Base-by-base conservation (phyloP, 23 red algal species). In the Gracilaria domingensis region DNA sequence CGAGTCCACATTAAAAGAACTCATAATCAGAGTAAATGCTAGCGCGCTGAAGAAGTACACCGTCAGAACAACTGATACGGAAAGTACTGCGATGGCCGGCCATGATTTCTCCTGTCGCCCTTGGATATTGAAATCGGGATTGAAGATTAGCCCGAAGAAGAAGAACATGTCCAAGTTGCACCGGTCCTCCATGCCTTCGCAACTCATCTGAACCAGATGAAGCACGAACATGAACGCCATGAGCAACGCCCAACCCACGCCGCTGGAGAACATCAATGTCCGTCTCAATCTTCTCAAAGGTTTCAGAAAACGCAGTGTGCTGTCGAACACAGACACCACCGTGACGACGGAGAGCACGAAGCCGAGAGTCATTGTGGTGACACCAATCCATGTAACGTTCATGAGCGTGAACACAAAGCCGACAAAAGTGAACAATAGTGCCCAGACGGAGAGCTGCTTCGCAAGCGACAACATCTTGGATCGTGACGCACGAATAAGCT, bases 71-170 rank as follows among this genome's bases (percentile, higher is more conserved):
- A 90, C 13, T 3, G 87, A 90, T 32, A 90, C 39, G 38, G 87
- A 90, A 23, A 90, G 74, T 8, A 72, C 87, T 9, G 87, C 74
- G 58, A 90, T 33, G 16, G 54, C 54, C 34, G 72, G 72, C 87
- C 87, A 90, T 35, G 79, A 36, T 21, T 59, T 59, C 54, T 76
- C 29, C 72, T 78, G 48, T 21, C 54, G 47, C 58, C 76, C 76
- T 45, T 34, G 51, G 32, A 24, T 50, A 16, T 55, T 79, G 39
- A 84, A 95, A 18, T 95, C 80, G 25, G 35, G 32, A 16, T 88
- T 66, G 71, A 96, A 93, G 58, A 96, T 96, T 5, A 96, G 86
- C 23, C 82, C 82, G 49, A 89, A 96, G 73, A 92, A 92, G 94
- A 92, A 96, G 57, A 96, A 96, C 64, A 69, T 77, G 4, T 80